Conservation (phyloP, 208 protist genomes). For the Dictyostelium gargantuum region DNA sequence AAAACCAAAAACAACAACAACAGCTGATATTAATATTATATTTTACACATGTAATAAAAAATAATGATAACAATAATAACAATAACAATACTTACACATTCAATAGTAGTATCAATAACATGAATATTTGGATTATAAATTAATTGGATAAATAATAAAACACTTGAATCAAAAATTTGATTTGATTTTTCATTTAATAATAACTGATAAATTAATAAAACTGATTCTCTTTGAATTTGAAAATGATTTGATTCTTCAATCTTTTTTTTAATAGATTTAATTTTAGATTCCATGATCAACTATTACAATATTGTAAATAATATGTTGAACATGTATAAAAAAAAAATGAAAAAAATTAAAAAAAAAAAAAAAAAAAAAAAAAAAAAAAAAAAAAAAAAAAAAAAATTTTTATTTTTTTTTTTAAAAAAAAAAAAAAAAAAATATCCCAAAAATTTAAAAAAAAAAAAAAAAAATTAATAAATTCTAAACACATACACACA, state of each 20-base stretch:
- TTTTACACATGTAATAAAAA: too few species aligned
- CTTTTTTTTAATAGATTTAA: not conserved
- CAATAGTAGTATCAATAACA: not conserved
- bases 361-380: not conserved
- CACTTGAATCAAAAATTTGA: not conserved
- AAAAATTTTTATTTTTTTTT: not conserved
- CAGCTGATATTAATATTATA: too few species aligned
- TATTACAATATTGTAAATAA: too few species aligned
- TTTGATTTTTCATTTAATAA: not conserved
- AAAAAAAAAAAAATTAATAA: too few species aligned
- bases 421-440: too few species aligned
- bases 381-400: not conserved
- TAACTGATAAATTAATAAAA: not conserved
- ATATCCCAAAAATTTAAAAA: too few species aligned
- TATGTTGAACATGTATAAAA: not conserved
- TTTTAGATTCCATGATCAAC: constrained; percentile 11
- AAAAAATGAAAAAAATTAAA: not conserved
- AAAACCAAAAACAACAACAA: too few species aligned
- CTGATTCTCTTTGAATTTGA: constrained; percentile 12
- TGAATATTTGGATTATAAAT: not conserved
- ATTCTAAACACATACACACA: too few species aligned
- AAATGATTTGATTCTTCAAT: not conserved
- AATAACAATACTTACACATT: constrained; percentile 19
- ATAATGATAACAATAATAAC: too few species aligned
- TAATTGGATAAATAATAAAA: not conserved